Percentiles rank a stretch among this genome's conserved stretches.
phyloP scores from a whole-genome alignment of 345 rosid species.

The Aquilaria yunnanensis region DNA sequence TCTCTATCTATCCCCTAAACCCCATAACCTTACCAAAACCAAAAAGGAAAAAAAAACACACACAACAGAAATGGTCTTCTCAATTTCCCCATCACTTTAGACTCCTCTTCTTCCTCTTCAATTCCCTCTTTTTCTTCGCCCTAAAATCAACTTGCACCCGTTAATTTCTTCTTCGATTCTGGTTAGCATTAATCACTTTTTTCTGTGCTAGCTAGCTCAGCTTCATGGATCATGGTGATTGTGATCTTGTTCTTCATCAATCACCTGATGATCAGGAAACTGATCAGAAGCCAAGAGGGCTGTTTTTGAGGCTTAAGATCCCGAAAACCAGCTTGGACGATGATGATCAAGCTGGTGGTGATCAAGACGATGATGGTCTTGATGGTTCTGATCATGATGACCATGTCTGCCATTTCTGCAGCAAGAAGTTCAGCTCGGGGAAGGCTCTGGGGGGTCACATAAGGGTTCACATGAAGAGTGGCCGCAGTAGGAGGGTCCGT shows the following conservation, averaged over 20 bases:
- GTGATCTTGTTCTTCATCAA: neutral
- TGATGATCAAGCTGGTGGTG: too few relatives aligned
- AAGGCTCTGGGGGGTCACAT: slow-evolving; percentile 40
- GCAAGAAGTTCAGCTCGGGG: slow-evolving; percentile 29
- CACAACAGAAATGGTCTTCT: too few relatives aligned
- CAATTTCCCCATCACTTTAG: neutral
- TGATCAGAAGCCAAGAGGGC: neutral
- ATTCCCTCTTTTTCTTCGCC: neutral
- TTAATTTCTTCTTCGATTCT: too few relatives aligned
- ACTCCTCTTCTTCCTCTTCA: neutral
- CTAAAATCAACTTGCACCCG: neutral
- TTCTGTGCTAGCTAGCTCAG: neutral
- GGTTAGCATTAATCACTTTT: neutral
- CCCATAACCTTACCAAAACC: neutral
- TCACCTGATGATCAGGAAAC: neutral
- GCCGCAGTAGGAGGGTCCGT: neutral
- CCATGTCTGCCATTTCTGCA: slow-evolving; percentile 27
- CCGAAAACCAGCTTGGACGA: neutral
- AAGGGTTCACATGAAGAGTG: slow-evolving; percentile 27
- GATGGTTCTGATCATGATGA: too few relatives aligned
- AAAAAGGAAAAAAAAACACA: too few relatives aligned
- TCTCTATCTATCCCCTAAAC: neutral
- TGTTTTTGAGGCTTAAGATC: slow-evolving; percentile 5
- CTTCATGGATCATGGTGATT: neutral
- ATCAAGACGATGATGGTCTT: too few relatives aligned